Evolutionary conservation across 192 early-diverging fungal species (phyloP), one percentile per base, ranked within the genome.

Genomic region (Rhizophagus prolifer): DNA sequence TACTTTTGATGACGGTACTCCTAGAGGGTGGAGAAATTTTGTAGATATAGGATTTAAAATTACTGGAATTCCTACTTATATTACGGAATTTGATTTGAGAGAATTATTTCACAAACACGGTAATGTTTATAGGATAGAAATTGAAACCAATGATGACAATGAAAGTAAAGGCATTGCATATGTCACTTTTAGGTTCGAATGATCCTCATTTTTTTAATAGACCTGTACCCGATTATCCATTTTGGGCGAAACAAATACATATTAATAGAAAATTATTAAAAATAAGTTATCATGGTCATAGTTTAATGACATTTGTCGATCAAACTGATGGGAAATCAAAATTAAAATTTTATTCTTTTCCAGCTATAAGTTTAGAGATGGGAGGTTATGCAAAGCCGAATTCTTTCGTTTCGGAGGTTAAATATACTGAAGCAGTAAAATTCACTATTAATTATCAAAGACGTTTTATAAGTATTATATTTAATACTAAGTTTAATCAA

Each of bases 351-450:
- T 0, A 50, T 63, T 12, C 47, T 19, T 66, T 80, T 26, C 7
- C 16, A 9, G 77, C 69, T 4, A 34, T 59, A 14, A 28, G 36
- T 30, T 21, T 85, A 9, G 71, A 76, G 23, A 30, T 85, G 26
- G 84, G 84, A 2, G 64, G 31, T 2, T 74, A 79, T 61, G 46
- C 72, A 8, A 13, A 58, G 13, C 70, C 64, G 13, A 62, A 79
- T 34, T 67, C 13, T 13, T 81, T 76, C 54, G 76, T 81, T 44
- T 59, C 74, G 12, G 79, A 82, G 70, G 79, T 70, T 73, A 69
- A 13, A 19, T 61, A 71, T 0, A 19, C 8, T 0, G n/a, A 66
- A 12, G 26, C 75, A 25, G 67, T 77, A 3, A 30, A 19, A 4
- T 75, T 81, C 38, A 34, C 60, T 6, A 23, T 85, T 13, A 58